Conservation (phyloP, 257 asterid genomes). For the Lantana camara region DNA sequence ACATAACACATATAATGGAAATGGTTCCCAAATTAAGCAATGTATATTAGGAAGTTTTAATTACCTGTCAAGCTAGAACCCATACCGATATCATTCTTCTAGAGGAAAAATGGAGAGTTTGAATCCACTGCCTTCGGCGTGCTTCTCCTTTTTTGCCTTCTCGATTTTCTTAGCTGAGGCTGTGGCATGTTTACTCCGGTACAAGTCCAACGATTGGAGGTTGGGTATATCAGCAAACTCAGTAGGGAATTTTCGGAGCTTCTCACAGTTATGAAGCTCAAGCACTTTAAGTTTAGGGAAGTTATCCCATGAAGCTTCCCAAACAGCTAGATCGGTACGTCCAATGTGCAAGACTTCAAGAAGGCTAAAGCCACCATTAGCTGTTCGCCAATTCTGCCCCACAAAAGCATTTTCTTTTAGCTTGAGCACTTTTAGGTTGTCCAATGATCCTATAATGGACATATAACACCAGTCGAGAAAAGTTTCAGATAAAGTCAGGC, state of each 20-base stretch:
- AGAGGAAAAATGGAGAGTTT: too few species aligned
- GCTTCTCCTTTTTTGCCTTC: too few species aligned
- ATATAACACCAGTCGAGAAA: conserved; percentile 38
- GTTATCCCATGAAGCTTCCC: conserved; percentile 34
- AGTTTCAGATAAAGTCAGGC: conserved; percentile 33
- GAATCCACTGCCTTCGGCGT: too few species aligned
- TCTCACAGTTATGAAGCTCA: conserved; percentile 31
- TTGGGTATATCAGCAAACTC: conserved; percentile 31
- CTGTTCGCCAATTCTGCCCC: conserved; percentile 30
- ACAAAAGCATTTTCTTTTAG: conserved; percentile 33
- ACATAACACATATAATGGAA: too few species aligned
- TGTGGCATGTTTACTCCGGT: conserved; percentile 13
- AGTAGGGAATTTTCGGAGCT: conserved; percentile 25
- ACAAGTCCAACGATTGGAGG: conserved; percentile 23
- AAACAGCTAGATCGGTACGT: conserved; percentile 22
- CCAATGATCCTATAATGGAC: conserved; percentile 29
- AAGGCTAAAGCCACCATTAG: conserved; percentile 31
- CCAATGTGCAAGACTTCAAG: conserved; percentile 36
- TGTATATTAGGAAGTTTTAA: too few species aligned
- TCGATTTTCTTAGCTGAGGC: conserved; percentile 14
- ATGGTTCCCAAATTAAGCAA: too few species aligned
- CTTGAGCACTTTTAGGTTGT: conserved; percentile 35
- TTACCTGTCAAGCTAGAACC: too few species aligned
- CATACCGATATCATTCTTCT: too few species aligned
- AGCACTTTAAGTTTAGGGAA: conserved; percentile 33